Base-by-base conservation (phyloP, 306 rosid species). In the Lathyrus aphaca region DNA sequence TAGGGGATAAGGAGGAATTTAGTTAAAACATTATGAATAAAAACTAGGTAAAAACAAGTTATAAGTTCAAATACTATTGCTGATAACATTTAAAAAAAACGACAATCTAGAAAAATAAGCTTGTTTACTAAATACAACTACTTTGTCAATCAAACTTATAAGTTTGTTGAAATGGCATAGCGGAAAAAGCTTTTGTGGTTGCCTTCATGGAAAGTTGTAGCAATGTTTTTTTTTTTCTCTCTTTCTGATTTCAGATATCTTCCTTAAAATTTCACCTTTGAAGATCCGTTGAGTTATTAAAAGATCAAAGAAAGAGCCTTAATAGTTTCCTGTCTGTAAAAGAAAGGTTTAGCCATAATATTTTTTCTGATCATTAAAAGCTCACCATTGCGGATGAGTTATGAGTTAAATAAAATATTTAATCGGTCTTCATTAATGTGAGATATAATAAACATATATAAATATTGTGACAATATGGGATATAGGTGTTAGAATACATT, bases 351-450 rank as follows among this genome's bases (percentile, higher is more conserved):
- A 56, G 40, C 63, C 5, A 56, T 6, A 56, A 14, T 56, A 56
- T 55, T 27, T 56, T 29, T 27, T 56, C 19, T 74, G 9, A 66
- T 74, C 43, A 43, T 44, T 15, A 42, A 42, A 40, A 35, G 39
- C 25, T 61, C 44, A 29, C 66, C 51, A 19, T 39, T 17, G 60
- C 71, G 25, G 11, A 29, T 59, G 51, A 46, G 25, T 17, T 70
- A n/a, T 43, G 68, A 49, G 48, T 67, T 70, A 53, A 53, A 21
- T 53, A 21, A 53, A 42, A 53, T 51, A 61, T 69, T 67, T 35
- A 60, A 50, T 21, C 19, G 25, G 15, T 46, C 39, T 38, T 9
- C 11, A 2, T 71, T 19, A 40, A 8, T 8, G 15, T 35, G 3
- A 60, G 73, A 59, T 59, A 65, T 40, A 38, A 49, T 40, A 59